Percentiles rank a stretch among this genome's conserved stretches.
Evolutionary conservation across 2,329 filamentous ascomycete genomes (phyloP).

Genomic region (Trichoderma simmonsii): DNA sequence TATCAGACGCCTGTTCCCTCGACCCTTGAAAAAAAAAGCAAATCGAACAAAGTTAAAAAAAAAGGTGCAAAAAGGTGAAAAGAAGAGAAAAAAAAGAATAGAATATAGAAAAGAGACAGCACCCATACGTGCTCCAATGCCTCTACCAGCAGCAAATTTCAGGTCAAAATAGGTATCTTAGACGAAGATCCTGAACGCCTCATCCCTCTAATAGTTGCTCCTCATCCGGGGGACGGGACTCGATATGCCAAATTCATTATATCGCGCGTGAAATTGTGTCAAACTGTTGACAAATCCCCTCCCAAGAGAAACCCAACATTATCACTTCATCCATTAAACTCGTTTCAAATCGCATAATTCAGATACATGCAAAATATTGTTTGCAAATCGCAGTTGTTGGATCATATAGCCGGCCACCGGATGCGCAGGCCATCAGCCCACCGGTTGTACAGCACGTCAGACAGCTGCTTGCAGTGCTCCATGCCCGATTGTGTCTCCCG

Average conservation of each 20-base stretch:
- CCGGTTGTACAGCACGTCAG: conserved; percentile 83
- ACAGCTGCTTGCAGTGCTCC: conserved; percentile 87
- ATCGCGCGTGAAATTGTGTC: conserved; percentile 23
- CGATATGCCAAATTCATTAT: conserved; percentile 24
- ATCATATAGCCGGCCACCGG: conserved; percentile 55
- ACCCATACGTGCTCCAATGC: neutral
- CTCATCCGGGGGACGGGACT: conserved; percentile 17
- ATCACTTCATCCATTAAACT: neutral
- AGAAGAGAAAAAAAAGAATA: neutral
- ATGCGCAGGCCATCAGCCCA: conserved; percentile 82
- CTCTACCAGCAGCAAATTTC: neutral
- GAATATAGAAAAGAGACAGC: neutral
- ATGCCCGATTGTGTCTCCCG: conserved; percentile 64
- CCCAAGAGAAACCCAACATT: neutral
- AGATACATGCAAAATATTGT: neutral
- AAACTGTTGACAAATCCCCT: neutral
- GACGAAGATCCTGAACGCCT: conserved; percentile 14
- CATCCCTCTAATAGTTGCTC: neutral
- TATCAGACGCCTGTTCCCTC: neutral
- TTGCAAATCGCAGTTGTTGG: too few relatives aligned
- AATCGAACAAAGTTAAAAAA: neutral
- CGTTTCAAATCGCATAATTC: neutral
- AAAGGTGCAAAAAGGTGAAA: neutral
- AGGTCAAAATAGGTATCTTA: neutral
- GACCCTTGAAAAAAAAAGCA: neutral